Percentiles rank a stretch among this genome's conserved stretches.
Conservation (phyloP, 345 rosid species). For the Chamaenerion angustifolium region DNA sequence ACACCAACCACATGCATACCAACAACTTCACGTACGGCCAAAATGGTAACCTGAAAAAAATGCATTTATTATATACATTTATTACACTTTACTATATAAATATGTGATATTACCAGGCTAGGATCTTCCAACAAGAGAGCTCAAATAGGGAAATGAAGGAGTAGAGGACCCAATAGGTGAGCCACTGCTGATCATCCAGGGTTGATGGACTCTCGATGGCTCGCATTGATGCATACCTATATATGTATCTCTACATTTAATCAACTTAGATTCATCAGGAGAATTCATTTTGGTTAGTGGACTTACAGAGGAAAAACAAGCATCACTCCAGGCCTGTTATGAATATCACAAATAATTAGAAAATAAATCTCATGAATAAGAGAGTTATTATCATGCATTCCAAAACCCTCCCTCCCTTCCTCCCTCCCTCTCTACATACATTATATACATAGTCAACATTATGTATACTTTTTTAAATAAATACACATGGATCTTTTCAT, state of each 20-base stretch:
- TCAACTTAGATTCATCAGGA: no score
- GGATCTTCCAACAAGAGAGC: conserved; percentile 46
- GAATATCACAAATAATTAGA: no score
- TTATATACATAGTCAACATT: no score
- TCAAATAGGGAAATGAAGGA: conserved; percentile 70
- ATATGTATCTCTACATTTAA: neutral
- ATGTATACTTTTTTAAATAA: no score
- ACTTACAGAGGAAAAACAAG: conserved; percentile 87
- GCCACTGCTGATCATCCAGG: conserved; percentile 89
- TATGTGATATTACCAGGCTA: conserved; percentile 49
- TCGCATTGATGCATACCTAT: conserved; percentile 69
- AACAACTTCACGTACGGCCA: conserved; percentile 70
- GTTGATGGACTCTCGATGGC: conserved; percentile 84
- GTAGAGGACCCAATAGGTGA: conserved; percentile 90
- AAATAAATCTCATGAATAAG: neutral
- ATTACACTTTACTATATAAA: no score
- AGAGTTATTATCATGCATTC: no score
- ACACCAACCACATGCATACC: conserved; percentile 75
- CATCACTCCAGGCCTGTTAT: conserved; percentile 74
- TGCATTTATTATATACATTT: no score
- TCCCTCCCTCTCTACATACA: no score
- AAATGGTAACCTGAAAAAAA: conserved; percentile 67
- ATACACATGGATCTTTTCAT: no score
- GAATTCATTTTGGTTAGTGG: neutral
- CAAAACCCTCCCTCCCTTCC: no score